Percentiles rank a stretch among this genome's conserved stretches.
phyloP scores from a whole-genome alignment of 2,329 filamentous ascomycete species.

The Monosporascus sp. region DNA sequence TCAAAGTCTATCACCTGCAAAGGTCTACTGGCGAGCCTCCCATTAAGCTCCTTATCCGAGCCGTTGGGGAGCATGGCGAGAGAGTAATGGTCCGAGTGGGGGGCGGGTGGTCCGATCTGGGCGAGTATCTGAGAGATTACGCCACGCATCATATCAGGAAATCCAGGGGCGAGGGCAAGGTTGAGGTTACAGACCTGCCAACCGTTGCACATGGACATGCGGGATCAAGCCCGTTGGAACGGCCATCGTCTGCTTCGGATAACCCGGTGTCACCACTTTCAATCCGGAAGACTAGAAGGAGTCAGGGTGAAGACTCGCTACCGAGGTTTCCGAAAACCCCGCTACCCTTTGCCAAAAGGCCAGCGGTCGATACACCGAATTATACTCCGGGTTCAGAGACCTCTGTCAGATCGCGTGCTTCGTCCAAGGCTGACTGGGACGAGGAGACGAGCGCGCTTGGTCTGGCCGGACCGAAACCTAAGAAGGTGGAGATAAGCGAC shows the following conservation, averaged over 20 bases:
- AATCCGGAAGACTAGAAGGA: conserved; percentile 50
- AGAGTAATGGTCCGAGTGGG: conserved; percentile 97
- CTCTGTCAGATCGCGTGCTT: conserved; percentile 44
- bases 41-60: conserved; percentile 89
- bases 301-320: conserved; percentile 31
- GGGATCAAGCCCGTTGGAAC: conserved; percentile 37
- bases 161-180: conserved; percentile 46
- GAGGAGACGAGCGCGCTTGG: conserved; percentile 60
- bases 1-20: conserved; percentile 88
- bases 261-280: conserved; percentile 42
- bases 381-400: conserved; percentile 40
- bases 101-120: conserved; percentile 95
- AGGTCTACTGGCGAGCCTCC: conserved; percentile 78
- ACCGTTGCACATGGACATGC: conserved; percentile 22
- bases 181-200: conserved; percentile 53
- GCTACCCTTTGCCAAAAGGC: conserved; percentile 21
- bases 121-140: conserved; percentile 91
- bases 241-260: conserved; percentile 36
- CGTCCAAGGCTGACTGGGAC: conserved; percentile 50
- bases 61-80: conserved; percentile 84
- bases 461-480: conserved; percentile 64
- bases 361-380: conserved; percentile 32
- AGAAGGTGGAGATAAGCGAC: conserved; percentile 60
- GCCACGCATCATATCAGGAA: conserved; percentile 85
- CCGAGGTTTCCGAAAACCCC: conserved; percentile 39